Conservation (phyloP, 192 early-diverging fungal species). For the Coemansia sp. region DNA sequence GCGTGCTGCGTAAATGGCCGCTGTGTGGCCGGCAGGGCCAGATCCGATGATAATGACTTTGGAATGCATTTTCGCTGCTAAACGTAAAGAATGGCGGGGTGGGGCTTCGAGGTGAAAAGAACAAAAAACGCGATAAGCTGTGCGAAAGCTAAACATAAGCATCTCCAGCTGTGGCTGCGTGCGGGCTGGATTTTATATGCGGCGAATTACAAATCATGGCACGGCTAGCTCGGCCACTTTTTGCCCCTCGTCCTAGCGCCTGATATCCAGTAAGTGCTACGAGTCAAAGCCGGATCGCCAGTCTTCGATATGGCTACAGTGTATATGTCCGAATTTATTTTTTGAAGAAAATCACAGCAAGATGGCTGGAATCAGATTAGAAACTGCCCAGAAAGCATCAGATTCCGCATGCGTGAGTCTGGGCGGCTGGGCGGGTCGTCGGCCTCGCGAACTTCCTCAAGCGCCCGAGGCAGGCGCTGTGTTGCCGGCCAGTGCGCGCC, state of each 20-base stretch:
- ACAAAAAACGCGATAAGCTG: neutral
- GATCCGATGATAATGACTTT: conserved; percentile 78
- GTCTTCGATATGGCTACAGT: no score
- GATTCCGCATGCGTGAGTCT: conserved; percentile 49
- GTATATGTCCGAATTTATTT: no score
- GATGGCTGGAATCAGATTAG: conserved; percentile 18
- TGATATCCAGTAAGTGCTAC: no score
- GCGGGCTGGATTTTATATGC: neutral
- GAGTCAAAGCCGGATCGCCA: no score
- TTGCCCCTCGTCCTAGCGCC: neutral
- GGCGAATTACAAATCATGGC: conserved; percentile 4
- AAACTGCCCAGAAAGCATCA: conserved; percentile 53
- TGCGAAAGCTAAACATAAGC: neutral
- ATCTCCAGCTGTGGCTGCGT: neutral
- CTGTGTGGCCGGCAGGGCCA: conserved; percentile 96
- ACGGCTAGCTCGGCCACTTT: conserved; percentile 4
- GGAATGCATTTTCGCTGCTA: conserved; percentile 33
- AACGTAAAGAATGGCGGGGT: neutral
- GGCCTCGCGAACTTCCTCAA: conserved; percentile 23
- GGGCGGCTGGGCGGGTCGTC: conserved; percentile 42
- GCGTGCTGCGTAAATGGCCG: conserved; percentile 92
- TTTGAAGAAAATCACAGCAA: no score
- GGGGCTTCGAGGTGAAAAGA: neutral
- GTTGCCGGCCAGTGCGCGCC: conserved; percentile 4
- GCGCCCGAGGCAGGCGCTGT: conserved; percentile 26